A percentile compares a stretch with the other conserved stretches of the same genome.
These are phyloP conservation scores for Biancaea sappan DNA, from an alignment of 306 rosid species.

Conservation along the genomic window DNA sequence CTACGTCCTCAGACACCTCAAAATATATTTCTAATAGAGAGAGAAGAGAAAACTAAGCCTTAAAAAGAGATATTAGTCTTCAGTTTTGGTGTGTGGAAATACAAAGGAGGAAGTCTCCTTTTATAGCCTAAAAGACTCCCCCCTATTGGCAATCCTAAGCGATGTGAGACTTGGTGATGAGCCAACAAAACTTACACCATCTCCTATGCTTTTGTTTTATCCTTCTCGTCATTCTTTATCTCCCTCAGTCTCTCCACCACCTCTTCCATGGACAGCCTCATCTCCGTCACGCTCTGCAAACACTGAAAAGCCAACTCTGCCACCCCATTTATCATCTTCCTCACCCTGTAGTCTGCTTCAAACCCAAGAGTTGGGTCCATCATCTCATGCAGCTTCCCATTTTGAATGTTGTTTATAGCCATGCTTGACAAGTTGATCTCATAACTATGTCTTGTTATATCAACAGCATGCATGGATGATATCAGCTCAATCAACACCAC, in stretches of 20 bases:
- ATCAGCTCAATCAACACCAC: constrained; percentile 81
- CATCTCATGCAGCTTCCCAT: constrained; percentile 55
- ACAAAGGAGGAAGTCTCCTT: too few species aligned
- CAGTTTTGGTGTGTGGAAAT: too few species aligned
- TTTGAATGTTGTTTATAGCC: constrained; percentile 78
- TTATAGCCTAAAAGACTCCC: too few species aligned
- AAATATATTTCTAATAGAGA: too few species aligned
- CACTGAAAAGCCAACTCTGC: constrained; percentile 91
- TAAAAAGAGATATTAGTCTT: too few species aligned
- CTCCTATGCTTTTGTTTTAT: constrained; percentile 44
- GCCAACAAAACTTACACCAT: too few species aligned
- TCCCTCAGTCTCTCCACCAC: constrained; percentile 54
- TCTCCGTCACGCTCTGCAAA: constrained; percentile 64
- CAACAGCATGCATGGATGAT: constrained; percentile 82
- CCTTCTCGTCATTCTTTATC: constrained; percentile 44
- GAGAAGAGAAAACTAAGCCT: too few species aligned
- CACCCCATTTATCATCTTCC: constrained; percentile 58
- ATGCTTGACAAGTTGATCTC: constrained; percentile 78
- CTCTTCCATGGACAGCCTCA: constrained; percentile 67
- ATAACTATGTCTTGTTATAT: constrained; percentile 61
- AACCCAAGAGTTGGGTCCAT: constrained; percentile 68
- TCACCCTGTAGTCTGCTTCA: constrained; percentile 53
- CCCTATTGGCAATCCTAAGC: too few species aligned
- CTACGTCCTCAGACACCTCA: too few species aligned
- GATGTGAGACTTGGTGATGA: too few species aligned